These are phyloP conservation scores for Termitomyces sp. DNA, from an alignment of 768 basidiomycete species.

Conservation along the genomic window DNA sequence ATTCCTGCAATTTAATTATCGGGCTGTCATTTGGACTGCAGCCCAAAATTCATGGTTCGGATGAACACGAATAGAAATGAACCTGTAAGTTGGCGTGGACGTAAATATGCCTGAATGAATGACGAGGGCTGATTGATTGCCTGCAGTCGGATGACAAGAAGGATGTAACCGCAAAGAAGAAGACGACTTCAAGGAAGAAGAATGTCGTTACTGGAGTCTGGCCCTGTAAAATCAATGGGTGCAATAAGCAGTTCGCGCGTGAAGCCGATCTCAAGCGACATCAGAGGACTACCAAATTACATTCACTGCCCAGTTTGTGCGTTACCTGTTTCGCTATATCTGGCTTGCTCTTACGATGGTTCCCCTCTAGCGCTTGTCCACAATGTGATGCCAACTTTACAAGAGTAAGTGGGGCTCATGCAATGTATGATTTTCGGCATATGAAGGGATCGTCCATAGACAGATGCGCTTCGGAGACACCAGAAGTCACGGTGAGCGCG, in stretches of 20 bases:
- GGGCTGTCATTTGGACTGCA: background rate
- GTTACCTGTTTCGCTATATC: conserved; percentile 17
- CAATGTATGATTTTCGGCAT: conserved; percentile 3
- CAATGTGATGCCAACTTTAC: conserved; percentile 81
- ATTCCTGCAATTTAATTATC: background rate
- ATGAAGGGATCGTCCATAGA: conserved; percentile 34
- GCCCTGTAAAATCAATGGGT: conserved; percentile 80
- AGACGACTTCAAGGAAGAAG: conserved; percentile 29
- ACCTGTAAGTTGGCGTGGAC: conserved; percentile 18
- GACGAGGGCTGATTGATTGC: conserved; percentile 6
- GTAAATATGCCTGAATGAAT: conserved; percentile 9
- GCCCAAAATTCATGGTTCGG: conserved; percentile 16
- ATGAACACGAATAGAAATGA: conserved; percentile 19
- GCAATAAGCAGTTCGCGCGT: conserved; percentile 76
- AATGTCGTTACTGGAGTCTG: conserved; percentile 49
- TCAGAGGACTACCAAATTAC: conserved; percentile 73
- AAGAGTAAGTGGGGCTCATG: conserved; percentile 42
- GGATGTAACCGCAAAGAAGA: conserved; percentile 20
- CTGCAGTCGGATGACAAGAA: conserved; percentile 21
- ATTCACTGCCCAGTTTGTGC: conserved; percentile 71
- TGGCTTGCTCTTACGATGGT: conserved; percentile 4
- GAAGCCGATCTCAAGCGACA: conserved; percentile 81
- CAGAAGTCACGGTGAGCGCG: conserved; percentile 63
- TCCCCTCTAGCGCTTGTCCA: conserved; percentile 53
- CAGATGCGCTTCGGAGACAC: conserved; percentile 76